A percentile compares a stretch with the other conserved stretches of the same genome.
phyloP scores from a whole-genome alignment of 768 basidiomycete species.

The Trametes cubensis region DNA sequence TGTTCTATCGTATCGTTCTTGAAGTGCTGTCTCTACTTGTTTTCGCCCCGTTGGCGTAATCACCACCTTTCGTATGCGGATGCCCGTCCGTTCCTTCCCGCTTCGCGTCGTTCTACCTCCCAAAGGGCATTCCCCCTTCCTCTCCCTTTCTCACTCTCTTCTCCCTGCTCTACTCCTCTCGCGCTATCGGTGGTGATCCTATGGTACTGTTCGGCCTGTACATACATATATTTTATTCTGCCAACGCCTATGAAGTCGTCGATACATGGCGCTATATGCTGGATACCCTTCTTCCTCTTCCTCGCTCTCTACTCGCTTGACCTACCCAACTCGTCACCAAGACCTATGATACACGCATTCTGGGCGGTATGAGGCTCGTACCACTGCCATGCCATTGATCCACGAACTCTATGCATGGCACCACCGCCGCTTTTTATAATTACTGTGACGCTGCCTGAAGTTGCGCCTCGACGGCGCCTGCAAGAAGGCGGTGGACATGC shows the following conservation, averaged over 20 bases:
- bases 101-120: neutral
- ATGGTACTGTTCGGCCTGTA: constrained; percentile 23
- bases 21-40: neutral
- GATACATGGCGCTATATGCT: constrained; percentile 13
- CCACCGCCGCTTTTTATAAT: neutral
- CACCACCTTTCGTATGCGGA: constrained; percentile 7
- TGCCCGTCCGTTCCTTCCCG: constrained; percentile 13
- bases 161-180: constrained; percentile 1
- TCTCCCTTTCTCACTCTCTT: neutral
- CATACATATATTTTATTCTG: constrained; percentile 20
- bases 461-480: constrained; percentile 44
- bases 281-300: constrained; percentile 10
- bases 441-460: constrained; percentile 30
- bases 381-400: neutral
- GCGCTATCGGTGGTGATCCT: constrained; percentile 15
- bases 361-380: neutral
- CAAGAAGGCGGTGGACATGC: constrained; percentile 49
- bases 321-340: neutral
- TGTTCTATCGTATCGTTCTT: constrained; percentile 21
- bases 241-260: constrained; percentile 10
- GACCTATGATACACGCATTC: constrained; percentile 3
- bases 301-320: neutral
- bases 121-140: constrained; percentile 2
- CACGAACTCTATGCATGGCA: neutral
- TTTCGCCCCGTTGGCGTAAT: neutral